Conservation (phyloP, 768 basidiomycete species). For the Amylocystis lapponica region DNA sequence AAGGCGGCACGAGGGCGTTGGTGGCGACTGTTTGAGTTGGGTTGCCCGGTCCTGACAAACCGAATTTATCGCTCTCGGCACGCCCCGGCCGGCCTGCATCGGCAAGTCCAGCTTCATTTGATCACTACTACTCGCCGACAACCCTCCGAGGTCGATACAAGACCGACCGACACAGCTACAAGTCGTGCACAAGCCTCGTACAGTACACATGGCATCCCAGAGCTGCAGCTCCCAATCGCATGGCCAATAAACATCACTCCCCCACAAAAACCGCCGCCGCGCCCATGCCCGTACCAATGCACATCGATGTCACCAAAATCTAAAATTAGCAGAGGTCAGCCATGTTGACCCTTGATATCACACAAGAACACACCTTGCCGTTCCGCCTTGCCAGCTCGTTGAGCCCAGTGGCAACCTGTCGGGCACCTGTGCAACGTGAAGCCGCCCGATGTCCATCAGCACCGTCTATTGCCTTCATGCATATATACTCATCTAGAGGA, state of each 20-base stretch:
- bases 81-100: no score
- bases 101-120: no score
- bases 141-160: no score
- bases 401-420: constrained; percentile 82
- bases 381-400: constrained; percentile 64
- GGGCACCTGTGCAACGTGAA: constrained; percentile 75
- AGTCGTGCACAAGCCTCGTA: no score
- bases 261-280: constrained; percentile 36
- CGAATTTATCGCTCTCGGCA: no score
- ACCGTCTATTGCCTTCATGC: neutral
- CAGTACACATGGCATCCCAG: no score
- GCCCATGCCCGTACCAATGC: constrained; percentile 90
- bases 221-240: no score
- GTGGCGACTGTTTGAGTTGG: no score
- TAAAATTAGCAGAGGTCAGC: constrained; percentile 25
- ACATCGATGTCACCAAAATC: constrained; percentile 88
- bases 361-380: constrained; percentile 47
- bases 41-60: no score
- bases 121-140: no score
- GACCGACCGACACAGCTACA: no score
- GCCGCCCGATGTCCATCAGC: constrained; percentile 16
- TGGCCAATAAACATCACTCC: no score
- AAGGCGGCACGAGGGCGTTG: constrained; percentile 4
- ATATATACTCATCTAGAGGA: constrained; percentile 61
- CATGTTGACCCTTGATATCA: constrained; percentile 4